Base-by-base conservation (phyloP, 2,329 filamentous ascomycete species). In the Furcasterigmium sp. region DNA sequence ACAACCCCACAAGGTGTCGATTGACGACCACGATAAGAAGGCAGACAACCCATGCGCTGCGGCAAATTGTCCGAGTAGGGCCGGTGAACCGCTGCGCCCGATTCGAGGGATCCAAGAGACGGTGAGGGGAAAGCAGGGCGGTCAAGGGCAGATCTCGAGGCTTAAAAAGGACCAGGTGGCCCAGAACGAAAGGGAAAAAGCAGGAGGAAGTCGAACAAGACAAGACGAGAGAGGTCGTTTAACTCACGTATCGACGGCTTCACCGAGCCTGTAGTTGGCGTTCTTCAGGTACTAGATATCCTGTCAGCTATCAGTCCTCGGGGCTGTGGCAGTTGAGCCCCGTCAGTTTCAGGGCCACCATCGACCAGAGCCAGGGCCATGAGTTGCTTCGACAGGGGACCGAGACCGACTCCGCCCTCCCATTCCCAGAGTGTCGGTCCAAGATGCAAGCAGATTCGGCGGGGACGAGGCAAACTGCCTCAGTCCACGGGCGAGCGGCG, bases 171-270 rank as follows among this genome's bases (percentile, higher is more conserved):
- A 17, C 5, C 14, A 13, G 29, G 20, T 30, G 28, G 26, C 10
- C 15, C 3, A 14, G 37, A 34, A 41, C 21, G 15, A 39, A 40
- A 39, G 37, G 20, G 43, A 37, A 42, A 35, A 13, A 34, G 25
- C 37, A 19, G 39, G 37, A 19, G 43, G 37, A 39, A 37, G 35
- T 29, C 43, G 28, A 39, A 23, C 23, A 18, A n/a, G 28, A n/a
- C n/a, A 26, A 6, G 23, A 25, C 19, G 32, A 42, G 53, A 51
- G 44, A 29, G 23, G 7, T 26, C 26, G 41, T 18, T 20, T 13
- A n/a, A 78, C 77, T 77, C 67, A 80, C 77, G 69, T 61, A 63
- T 80, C 74, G 39, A 78, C 62, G 30, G 76, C 76, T 45, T 74
- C 65, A 44, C 78, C 70, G 7, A 79, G 56, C 54, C 70, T 74